These are phyloP conservation scores for Cyclotella sp. DNA, from an alignment of 108 stramenopile species.

Conservation along the genomic window DNA sequence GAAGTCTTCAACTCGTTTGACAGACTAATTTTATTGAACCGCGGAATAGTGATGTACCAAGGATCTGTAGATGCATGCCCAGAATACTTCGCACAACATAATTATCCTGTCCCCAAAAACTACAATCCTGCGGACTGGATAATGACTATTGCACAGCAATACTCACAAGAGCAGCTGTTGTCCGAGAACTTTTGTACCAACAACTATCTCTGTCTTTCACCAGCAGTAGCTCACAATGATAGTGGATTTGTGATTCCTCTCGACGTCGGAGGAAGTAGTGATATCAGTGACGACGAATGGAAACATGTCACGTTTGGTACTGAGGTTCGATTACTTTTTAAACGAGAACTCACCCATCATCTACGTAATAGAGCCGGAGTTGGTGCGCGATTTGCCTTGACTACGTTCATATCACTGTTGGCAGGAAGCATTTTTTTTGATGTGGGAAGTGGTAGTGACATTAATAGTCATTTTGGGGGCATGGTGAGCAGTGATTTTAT, in stretches of 20 bases:
- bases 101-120: conserved; percentile 67
- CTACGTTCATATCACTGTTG: conserved; percentile 64
- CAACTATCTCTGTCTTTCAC: neutral
- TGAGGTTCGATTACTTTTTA: conserved; percentile 59
- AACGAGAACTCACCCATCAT: conserved; percentile 63
- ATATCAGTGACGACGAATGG: conserved; percentile 31
- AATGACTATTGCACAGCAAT: conserved; percentile 71
- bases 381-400: conserved; percentile 62
- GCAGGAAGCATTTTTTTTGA: conserved; percentile 78
- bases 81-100: conserved; percentile 56
- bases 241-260: conserved; percentile 50
- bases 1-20: conserved; percentile 87
- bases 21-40: conserved; percentile 69
- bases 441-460: conserved; percentile 56
- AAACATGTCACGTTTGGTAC: conserved; percentile 53
- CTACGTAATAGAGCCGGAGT: conserved; percentile 61
- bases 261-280: conserved; percentile 23
- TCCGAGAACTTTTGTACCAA: neutral
- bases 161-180: conserved; percentile 33
- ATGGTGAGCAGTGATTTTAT: conserved; percentile 60
- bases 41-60: conserved; percentile 76
- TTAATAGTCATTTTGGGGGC: conserved; percentile 76
- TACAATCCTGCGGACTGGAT: conserved; percentile 89
- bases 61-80: conserved; percentile 60
- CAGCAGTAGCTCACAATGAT: conserved; percentile 20